These are phyloP conservation scores for Pythium myriotylum DNA, from an alignment of 352 stramenopile genomes.

Conservation along the genomic window DNA sequence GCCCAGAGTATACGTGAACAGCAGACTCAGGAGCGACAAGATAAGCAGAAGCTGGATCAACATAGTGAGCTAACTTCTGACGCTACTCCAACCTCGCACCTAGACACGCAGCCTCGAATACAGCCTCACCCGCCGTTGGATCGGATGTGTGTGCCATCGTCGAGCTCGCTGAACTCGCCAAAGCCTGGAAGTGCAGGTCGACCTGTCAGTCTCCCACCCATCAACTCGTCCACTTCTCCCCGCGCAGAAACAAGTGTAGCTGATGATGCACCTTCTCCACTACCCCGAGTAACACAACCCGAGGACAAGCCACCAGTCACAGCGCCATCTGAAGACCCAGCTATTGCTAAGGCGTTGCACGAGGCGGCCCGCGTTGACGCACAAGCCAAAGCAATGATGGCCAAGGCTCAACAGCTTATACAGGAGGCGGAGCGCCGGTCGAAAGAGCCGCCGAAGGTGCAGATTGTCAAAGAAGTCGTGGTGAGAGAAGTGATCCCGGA, in stretches of 20 bases:
- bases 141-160: slow-evolving; percentile 13
- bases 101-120: too few relatives aligned
- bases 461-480: slow-evolving; percentile 66
- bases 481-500: slow-evolving; percentile 83
- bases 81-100: neutral
- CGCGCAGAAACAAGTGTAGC: neutral
- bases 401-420: slow-evolving; percentile 67
- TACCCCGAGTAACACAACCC: neutral
- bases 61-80: slow-evolving; percentile 6
- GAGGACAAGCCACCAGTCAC: neutral
- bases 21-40: slow-evolving; percentile 15
- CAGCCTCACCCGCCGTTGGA: slow-evolving; percentile 2
- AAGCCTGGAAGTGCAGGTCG: slow-evolving; percentile 26
- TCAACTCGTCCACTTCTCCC: neutral
- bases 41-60: slow-evolving; percentile 25
- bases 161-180: slow-evolving; percentile 16
- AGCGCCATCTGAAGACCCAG: slow-evolving; percentile 30
- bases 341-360: slow-evolving; percentile 45
- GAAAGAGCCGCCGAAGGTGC: slow-evolving; percentile 41
- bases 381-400: slow-evolving; percentile 79
- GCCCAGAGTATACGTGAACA: slow-evolving; percentile 46
- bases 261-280: neutral
- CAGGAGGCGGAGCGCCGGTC: slow-evolving; percentile 47
- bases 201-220: slow-evolving; percentile 15
- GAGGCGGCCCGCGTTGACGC: slow-evolving; percentile 60